A percentile compares a stretch with the other conserved stretches of the same genome.
Conservation (phyloP, 768 basidiomycete genomes). For the Suillus hirtellus region DNA sequence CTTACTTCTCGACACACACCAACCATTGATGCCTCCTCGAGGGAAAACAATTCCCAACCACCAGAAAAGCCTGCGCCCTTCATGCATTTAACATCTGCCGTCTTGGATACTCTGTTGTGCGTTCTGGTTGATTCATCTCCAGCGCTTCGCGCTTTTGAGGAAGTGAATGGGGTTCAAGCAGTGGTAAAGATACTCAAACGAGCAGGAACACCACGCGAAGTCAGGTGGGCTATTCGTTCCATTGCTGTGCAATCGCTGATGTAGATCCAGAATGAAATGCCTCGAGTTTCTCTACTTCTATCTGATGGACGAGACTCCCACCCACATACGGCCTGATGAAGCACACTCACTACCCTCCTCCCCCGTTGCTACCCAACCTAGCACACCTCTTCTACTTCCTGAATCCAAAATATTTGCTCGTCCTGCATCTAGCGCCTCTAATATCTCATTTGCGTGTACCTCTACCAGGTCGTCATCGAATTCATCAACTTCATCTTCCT, state of each 20-base stretch:
- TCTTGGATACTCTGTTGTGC: conserved; percentile 84
- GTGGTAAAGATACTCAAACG: conserved; percentile 89
- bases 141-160: conserved; percentile 79
- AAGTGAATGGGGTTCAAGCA: conserved; percentile 70
- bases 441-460: conserved; percentile 24
- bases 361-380: conserved; percentile 27
- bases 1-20: conserved; percentile 67
- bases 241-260: conserved; percentile 19
- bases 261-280: conserved; percentile 80
- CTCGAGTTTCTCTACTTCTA: conserved; percentile 96
- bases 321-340: conserved; percentile 12
- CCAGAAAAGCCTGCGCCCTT: conserved; percentile 24
- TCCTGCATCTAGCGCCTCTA: conserved; percentile 20
- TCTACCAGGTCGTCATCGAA: conserved; percentile 24
- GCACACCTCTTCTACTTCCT: conserved; percentile 18
- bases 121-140: conserved; percentile 83
- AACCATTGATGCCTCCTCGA: conserved; percentile 22
- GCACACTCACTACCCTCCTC: conserved; percentile 38
- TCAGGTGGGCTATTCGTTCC: conserved; percentile 73
- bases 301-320: conserved; percentile 74
- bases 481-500: conserved; percentile 22
- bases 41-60: conserved; percentile 15
- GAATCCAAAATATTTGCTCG: conserved; percentile 29
- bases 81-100: conserved; percentile 62
- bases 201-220: conserved; percentile 82